Percentiles rank a stretch among this genome's conserved stretches.
phyloP scores from a whole-genome alignment of 495 filamentous ascomycete species.

The Schizothecium vesticola region DNA sequence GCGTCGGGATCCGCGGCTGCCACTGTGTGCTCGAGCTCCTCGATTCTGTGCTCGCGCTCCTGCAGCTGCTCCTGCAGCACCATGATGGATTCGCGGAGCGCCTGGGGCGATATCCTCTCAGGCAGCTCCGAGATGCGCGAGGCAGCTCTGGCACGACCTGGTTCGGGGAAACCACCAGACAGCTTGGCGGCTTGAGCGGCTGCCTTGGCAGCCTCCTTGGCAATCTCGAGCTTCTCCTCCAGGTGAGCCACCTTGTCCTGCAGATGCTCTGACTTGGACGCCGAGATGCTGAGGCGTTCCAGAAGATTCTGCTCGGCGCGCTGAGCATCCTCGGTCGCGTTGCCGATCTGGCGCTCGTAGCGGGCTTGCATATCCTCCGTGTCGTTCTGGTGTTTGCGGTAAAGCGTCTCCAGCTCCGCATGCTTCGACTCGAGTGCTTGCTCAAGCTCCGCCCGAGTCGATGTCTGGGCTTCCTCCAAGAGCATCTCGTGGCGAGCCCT shows the following conservation, averaged over 20 bases:
- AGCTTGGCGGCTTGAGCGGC: constrained; percentile 78
- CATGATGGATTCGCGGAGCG: constrained; percentile 89
- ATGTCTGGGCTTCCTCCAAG: constrained; percentile 65
- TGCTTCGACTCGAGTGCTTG: constrained; percentile 62
- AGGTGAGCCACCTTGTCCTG: constrained; percentile 76
- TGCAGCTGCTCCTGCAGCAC: constrained; percentile 95
- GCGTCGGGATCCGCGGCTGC: constrained; percentile 64
- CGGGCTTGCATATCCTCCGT: constrained; percentile 60
- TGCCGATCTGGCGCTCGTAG: constrained; percentile 67
- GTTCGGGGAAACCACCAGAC: constrained; percentile 43
- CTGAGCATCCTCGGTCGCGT: constrained; percentile 65
- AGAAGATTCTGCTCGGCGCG: constrained; percentile 60
- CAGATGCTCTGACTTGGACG: constrained; percentile 72
- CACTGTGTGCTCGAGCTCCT: constrained; percentile 71
- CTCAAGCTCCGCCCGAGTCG: constrained; percentile 61
- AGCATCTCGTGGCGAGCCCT: constrained; percentile 69
- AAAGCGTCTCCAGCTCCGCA: constrained; percentile 60
- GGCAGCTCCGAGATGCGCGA: constrained; percentile 51
- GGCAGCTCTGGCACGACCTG: constrained; percentile 30
- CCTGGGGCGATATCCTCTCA: constrained; percentile 87
- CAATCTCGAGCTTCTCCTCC: constrained; percentile 81
- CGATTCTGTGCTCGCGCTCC: constrained; percentile 82
- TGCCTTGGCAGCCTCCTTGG: constrained; percentile 82
- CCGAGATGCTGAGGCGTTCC: constrained; percentile 68
- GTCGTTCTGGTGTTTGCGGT: constrained; percentile 64